Evolutionary conservation across 441 rosid species (phyloP).

Genomic region (Syzygium syzygioides): DNA sequence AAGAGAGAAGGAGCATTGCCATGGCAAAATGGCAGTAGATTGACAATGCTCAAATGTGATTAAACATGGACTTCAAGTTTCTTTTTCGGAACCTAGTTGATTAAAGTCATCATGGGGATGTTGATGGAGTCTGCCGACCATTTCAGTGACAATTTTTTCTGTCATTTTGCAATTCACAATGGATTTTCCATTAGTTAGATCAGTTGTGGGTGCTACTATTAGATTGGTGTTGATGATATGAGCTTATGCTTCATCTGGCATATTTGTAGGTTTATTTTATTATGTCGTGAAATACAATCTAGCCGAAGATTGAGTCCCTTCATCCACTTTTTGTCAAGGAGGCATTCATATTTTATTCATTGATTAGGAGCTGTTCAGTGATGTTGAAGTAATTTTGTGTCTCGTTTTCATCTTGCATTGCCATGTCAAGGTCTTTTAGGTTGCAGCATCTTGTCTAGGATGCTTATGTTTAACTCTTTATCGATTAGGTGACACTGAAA

Average conservation of each 20-base stretch:
- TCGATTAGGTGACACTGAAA: neutral
- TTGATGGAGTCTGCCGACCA: neutral
- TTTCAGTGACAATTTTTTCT: neutral
- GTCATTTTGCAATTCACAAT: neutral
- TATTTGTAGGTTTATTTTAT: neutral
- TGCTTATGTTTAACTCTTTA: neutral
- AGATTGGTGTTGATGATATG: neutral
- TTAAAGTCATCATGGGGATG: neutral
- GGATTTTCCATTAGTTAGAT: neutral
- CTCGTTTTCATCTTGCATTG: neutral
- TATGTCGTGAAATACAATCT: neutral
- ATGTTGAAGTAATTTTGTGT: neutral
- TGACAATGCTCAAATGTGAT: neutral
- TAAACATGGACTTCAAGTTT: neutral
- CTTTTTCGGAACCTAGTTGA: neutral
- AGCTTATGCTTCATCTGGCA: neutral
- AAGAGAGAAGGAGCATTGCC: neutral
- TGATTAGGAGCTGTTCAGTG: neutral
- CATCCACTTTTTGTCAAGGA: neutral
- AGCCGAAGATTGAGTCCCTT: neutral
- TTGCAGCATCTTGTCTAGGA: neutral
- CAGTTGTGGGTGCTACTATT: neutral
- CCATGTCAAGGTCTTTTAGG: neutral
- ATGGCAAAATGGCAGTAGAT: neutral
- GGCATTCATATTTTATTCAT: neutral